Evolutionary conservation across 2,329 filamentous ascomycete species (phyloP).

Genomic region (Hypocrella siamensis): DNA sequence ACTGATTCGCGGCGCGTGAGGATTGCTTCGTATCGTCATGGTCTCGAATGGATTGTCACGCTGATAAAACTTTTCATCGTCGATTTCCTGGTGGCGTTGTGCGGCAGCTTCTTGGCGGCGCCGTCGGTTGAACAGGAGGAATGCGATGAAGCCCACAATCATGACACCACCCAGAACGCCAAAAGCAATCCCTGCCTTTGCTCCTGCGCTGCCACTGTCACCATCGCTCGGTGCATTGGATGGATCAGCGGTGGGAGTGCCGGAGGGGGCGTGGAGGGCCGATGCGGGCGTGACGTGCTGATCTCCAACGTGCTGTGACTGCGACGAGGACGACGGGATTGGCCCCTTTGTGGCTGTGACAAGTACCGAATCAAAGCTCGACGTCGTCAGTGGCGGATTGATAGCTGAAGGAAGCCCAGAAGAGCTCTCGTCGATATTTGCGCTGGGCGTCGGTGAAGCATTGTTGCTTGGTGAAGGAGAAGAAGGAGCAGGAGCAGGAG

Average conservation of each 20-base stretch:
- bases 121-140: conserved; percentile 54
- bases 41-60: conserved; percentile 10
- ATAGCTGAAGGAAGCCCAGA: conserved; percentile 11
- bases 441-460: not conserved
- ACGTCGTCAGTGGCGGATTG: conserved; percentile 10
- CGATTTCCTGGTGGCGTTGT: conserved; percentile 26
- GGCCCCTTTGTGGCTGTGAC: conserved; percentile 14
- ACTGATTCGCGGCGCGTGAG: conserved; percentile 63
- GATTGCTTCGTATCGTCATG: conserved; percentile 12
- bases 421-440: conserved; percentile 6
- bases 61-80: conserved; percentile 49
- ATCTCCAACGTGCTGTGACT: conserved; percentile 4
- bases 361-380: conserved; percentile 11
- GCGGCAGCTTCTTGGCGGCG: conserved; percentile 54
- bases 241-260: conserved; percentile 7
- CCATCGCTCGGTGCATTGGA: not conserved
- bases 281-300: conserved; percentile 5
- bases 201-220: conserved; percentile 17
- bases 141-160: conserved; percentile 48
- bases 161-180: conserved; percentile 60
- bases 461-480: not conserved
- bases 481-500: not conserved
- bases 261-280: conserved; percentile 8
- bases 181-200: conserved; percentile 72
- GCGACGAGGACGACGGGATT: conserved; percentile 4